phyloP scores from a whole-genome alignment of 2,329 filamentous ascomycete genomes.

The Laburnicola sp. region DNA sequence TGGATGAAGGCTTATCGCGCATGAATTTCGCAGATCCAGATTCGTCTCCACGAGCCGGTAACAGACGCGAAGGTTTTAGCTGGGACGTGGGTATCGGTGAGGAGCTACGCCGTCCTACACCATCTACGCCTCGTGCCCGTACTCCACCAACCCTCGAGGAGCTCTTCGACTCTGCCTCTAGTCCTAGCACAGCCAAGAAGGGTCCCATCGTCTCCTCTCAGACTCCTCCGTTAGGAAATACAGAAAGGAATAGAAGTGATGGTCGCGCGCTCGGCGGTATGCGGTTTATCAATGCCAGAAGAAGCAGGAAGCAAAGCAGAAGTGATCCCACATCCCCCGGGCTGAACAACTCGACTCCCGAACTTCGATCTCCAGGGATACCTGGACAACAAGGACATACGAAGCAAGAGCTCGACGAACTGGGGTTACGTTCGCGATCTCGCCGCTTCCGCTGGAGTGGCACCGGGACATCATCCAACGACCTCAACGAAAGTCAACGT shows the following conservation, averaged over 20 bases:
- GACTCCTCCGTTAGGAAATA: constrained; percentile 14
- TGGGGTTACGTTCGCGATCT: constrained; percentile 18
- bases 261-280: constrained; percentile 18
- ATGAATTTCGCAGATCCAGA: not conserved
- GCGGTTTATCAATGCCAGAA: constrained; percentile 13
- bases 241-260: constrained; percentile 15
- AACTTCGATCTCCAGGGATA: constrained; percentile 1
- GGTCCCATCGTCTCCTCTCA: constrained; percentile 12
- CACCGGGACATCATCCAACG: constrained; percentile 14
- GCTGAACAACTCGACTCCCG: constrained; percentile 6
- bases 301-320: constrained; percentile 18
- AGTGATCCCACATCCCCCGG: constrained; percentile 16
- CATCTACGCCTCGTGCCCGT: constrained; percentile 12
- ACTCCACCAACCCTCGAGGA: constrained; percentile 27
- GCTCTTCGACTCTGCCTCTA: constrained; percentile 11
- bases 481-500: constrained; percentile 14
- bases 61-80: constrained; percentile 33
- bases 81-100: constrained; percentile 21
- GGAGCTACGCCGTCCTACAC: constrained; percentile 16
- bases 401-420: constrained; percentile 20
- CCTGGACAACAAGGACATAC: constrained; percentile 15
- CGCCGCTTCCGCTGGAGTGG: constrained; percentile 28
- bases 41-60: constrained; percentile 20
- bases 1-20: not conserved
- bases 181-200: constrained; percentile 27